Evolutionary conservation across 306 rosid genomes (phyloP).

Genomic region (Gastrolobium villosum): DNA sequence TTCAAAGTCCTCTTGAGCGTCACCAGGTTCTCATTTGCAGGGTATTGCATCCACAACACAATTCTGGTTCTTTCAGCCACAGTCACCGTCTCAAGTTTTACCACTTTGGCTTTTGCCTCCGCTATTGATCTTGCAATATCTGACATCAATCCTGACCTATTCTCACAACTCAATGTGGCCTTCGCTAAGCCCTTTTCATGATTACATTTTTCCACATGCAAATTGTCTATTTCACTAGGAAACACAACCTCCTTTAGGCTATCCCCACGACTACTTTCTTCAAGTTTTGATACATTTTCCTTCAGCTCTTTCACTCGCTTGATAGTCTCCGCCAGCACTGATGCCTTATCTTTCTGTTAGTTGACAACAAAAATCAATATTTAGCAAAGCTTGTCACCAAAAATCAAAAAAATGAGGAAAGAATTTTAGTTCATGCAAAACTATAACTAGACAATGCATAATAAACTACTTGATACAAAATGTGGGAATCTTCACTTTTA

Average conservation of each 20-base stretch:
- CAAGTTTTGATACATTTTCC: conserved; percentile 55
- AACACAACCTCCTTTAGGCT: conserved; percentile 48
- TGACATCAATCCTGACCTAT: conserved; percentile 63
- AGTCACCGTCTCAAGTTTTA: conserved; percentile 71
- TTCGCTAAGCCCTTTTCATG: conserved; percentile 57
- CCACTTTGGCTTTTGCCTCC: conserved; percentile 59
- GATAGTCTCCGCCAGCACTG: conserved; percentile 68
- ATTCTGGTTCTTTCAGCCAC: conserved; percentile 68
- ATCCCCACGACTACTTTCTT: conserved; percentile 41
- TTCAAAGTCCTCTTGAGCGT: conserved; percentile 63
- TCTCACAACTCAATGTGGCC: conserved; percentile 71
- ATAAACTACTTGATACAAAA: too few species aligned
- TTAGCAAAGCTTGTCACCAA: conserved; percentile 10
- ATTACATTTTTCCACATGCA: conserved; percentile 54
- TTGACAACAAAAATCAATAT: not conserved
- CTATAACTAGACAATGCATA: not conserved
- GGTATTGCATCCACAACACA: conserved; percentile 66
- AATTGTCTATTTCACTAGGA: conserved; percentile 60
- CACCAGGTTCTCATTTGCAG: conserved; percentile 54
- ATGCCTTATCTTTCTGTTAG: conserved; percentile 78
- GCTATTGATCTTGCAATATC: conserved; percentile 57
- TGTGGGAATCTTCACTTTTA: not conserved
- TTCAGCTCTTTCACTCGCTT: conserved; percentile 64
- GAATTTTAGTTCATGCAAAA: not conserved
- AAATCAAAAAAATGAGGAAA: not conserved